Evolutionary conservation across 164 flowering plant genomes (phyloP), one percentile per base, ranked within the genome.

Genomic region (Tetrastigma voinierianum): DNA sequence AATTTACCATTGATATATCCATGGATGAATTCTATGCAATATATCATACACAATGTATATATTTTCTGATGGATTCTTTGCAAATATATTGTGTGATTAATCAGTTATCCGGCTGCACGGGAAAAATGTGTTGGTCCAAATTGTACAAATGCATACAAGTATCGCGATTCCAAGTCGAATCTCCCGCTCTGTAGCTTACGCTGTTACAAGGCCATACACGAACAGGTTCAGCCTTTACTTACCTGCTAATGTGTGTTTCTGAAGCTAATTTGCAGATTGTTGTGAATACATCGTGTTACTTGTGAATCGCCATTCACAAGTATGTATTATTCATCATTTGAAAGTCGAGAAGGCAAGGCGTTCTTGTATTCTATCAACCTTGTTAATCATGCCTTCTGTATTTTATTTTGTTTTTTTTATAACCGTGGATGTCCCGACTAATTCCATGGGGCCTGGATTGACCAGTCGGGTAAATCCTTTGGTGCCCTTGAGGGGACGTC

Each of bases 71-170:
- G 20, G 32, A 45, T 3, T 24, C 15, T 61, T 59, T 23, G 9
- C 40, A 32, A 32, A 32, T 32, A 3, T 32, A 32, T 49, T 32
- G 19, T 65, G 19, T 62, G 46, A 21, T 54, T 61, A 57, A 68
- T 32, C 83, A 90, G 96, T 49, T 90, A 90, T 70, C 96, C 93
- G 24, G 87, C 90, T 15, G 87, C 91, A 1, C 90, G 93, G 1
- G 96, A 85, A 70, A 85, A 79, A 66, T 90, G 96, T 79, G 90
- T 88, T 0, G 88, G 86, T 20, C 91, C 91, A 20, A 76, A 82
- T 9, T 87, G 96, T 61, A 74, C 74, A 1, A 88, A 86, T 46
- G 43, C 85, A 8, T 90, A 86, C 81, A 86, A 80, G 73, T 90
- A 90, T 49, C 81, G 93, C 9, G 91, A 88, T 70, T 86, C 96